Evolutionary conservation across 495 filamentous ascomycete species (phyloP).

Genomic region (Penicillium maclennaniae): DNA sequence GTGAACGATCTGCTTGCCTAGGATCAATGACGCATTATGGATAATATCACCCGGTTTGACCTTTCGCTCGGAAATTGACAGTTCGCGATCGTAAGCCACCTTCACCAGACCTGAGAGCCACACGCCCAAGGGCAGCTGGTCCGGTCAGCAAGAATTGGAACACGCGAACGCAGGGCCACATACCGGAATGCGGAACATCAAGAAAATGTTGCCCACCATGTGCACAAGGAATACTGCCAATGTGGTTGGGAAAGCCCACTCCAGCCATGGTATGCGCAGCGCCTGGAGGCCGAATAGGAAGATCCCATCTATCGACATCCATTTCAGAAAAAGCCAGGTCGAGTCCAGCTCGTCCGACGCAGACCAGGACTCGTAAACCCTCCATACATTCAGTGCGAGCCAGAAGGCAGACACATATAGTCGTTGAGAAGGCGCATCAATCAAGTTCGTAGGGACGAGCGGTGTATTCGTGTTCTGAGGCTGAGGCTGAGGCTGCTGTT

Average conservation of each 20-base stretch:
- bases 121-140: conserved; percentile 58
- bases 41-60: conserved; percentile 83
- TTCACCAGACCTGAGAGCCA: conserved; percentile 67
- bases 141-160: conserved; percentile 16
- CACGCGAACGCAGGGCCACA: conserved; percentile 22
- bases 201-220: conserved; percentile 66
- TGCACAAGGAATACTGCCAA: conserved; percentile 63
- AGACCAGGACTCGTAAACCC: conserved; percentile 78
- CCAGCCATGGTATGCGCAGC: conserved; percentile 90
- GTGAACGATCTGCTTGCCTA: conserved; percentile 94
- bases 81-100: conserved; percentile 80
- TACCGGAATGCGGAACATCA: conserved; percentile 90
- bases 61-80: conserved; percentile 82
- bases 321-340: conserved; percentile 88
- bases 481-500: not conserved
- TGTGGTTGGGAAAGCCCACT: conserved; percentile 74
- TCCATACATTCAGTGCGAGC: conserved; percentile 66
- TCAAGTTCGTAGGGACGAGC: conserved; percentile 65
- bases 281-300: conserved; percentile 83
- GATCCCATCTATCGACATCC: conserved; percentile 74
- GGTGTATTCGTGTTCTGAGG: conserved; percentile 44
- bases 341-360: conserved; percentile 74
- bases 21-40: conserved; percentile 85
- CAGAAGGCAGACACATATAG: conserved; percentile 80
- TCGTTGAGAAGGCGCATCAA: conserved; percentile 86